phyloP scores from a whole-genome alignment of 2,329 filamentous ascomycete genomes.

The Nemania sp. region DNA sequence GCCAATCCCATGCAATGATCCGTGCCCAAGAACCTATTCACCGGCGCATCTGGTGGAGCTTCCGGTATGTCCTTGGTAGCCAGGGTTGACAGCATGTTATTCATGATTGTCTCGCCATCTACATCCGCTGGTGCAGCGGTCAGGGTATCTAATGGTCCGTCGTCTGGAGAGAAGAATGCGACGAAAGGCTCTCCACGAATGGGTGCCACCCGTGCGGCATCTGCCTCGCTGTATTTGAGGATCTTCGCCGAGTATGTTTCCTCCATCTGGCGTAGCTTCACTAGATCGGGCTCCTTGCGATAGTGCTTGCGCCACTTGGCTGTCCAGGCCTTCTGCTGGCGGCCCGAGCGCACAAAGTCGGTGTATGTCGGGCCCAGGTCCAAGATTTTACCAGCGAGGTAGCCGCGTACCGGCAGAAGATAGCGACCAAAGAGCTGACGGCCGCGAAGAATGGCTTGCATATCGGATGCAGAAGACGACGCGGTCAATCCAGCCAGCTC shows the following conservation, averaged over 20 bases:
- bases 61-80: background rate
- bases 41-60: background rate
- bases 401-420: slow-evolving; percentile 3
- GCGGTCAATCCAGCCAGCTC: background rate
- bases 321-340: slow-evolving; percentile 7
- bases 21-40: slow-evolving; percentile 6
- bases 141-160: slow-evolving; percentile 2
- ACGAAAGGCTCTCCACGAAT: slow-evolving; percentile 1
- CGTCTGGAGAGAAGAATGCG: background rate
- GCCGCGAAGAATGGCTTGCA: background rate
- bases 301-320: slow-evolving; percentile 9
- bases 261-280: slow-evolving; percentile 10
- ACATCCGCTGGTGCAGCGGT: background rate
- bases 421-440: slow-evolving; percentile 3
- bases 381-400: slow-evolving; percentile 13
- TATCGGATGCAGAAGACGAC: background rate
- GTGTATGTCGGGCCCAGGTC: slow-evolving; percentile 11
- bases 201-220: background rate
- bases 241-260: slow-evolving; percentile 7
- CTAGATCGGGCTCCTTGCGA: slow-evolving; percentile 1
- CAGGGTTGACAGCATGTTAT: background rate
- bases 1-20: slow-evolving; percentile 12
- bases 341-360: slow-evolving; percentile 7
- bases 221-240: slow-evolving; percentile 7
- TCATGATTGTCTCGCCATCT: background rate